Conservation (phyloP, 768 basidiomycete genomes). For the Boletus tomentosulus region DNA sequence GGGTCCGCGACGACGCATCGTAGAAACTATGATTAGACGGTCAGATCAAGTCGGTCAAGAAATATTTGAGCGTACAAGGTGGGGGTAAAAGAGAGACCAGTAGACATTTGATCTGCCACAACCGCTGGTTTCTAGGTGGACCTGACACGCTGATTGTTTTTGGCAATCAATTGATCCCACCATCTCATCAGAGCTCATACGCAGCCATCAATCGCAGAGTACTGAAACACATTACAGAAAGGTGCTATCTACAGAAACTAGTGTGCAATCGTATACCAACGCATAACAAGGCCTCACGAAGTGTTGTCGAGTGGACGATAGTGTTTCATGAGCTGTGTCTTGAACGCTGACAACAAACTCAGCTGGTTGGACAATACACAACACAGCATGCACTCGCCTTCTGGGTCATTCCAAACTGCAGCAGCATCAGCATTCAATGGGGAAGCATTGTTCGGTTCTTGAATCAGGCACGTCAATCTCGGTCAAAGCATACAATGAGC, state of each 20-base stretch:
- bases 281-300: constrained; percentile 23
- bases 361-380: background rate
- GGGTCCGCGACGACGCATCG: constrained; percentile 66
- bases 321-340: constrained; percentile 64
- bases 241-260: background rate
- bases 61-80: background rate
- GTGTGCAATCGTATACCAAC: background rate
- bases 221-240: background rate
- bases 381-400: constrained; percentile 39
- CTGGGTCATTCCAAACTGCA: constrained; percentile 69
- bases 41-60: background rate
- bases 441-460: constrained; percentile 91
- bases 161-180: background rate
- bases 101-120: too few species aligned
- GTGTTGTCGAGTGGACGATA: constrained; percentile 53
- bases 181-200: background rate
- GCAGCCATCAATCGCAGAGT: background rate
- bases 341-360: constrained; percentile 50
- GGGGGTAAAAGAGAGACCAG: background rate
- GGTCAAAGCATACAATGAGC: background rate
- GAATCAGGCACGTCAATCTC: constrained; percentile 1
- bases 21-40: background rate
- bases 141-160: background rate
- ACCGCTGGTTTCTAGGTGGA: background rate
- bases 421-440: constrained; percentile 88